Evolutionary conservation across 2,329 filamentous ascomycete genomes (phyloP).

Genomic region (Chaetomium strumarium): DNA sequence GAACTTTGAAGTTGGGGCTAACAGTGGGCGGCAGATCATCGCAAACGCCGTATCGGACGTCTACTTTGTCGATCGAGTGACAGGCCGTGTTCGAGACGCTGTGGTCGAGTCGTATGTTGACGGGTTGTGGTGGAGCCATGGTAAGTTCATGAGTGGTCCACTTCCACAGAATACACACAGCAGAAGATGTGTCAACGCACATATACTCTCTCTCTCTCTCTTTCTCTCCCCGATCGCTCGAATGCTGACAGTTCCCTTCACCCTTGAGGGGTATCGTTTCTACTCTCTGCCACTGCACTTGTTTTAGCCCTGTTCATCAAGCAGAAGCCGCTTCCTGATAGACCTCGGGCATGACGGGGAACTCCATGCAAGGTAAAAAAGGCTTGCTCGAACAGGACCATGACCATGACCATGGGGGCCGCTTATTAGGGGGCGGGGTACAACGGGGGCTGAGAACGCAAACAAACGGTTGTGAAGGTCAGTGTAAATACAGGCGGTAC

Average conservation of each 20-base stretch:
- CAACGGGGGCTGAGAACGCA: too few relatives aligned
- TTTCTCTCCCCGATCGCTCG: background rate
- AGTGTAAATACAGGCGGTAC: too few relatives aligned
- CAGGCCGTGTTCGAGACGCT: constrained; percentile 25
- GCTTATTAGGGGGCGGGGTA: too few relatives aligned
- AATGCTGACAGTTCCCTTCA: background rate
- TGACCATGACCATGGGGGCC: too few relatives aligned
- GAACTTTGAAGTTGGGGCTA: background rate
- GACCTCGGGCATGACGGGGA: background rate
- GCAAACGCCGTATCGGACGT: constrained; percentile 30
- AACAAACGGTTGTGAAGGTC: too few relatives aligned
- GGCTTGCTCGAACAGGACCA: too few relatives aligned
- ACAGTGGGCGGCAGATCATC: constrained; percentile 26
- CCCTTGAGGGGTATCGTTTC: constrained; percentile 26
- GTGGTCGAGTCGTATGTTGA: constrained; percentile 32
- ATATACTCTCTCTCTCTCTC: background rate
- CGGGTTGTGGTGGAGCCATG: constrained; percentile 32
- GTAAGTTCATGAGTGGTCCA: constrained; percentile 9
- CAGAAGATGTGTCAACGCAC: too few relatives aligned
- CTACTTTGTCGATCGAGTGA: constrained; percentile 28
- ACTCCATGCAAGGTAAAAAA: too few relatives aligned
- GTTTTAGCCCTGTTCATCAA: constrained; percentile 25
- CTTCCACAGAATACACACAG: too few relatives aligned
- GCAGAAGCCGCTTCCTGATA: constrained; percentile 21
- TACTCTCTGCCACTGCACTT: constrained; percentile 26